Evolutionary conservation across 140 eudicot species (phyloP).

Genomic region (Flaveria floridana): DNA sequence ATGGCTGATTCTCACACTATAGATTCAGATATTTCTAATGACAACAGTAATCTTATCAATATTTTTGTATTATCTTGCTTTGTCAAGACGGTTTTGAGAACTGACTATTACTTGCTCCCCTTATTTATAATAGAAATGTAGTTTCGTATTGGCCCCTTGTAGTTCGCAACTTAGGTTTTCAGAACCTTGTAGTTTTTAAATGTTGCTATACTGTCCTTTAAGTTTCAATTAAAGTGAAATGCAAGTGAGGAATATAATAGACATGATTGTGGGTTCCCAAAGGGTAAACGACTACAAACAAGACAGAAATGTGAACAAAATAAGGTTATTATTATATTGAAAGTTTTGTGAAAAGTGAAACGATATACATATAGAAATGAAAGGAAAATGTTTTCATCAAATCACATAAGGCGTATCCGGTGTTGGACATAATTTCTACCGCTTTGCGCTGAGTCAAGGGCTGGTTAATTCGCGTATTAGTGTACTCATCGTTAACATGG

Average conservation of each 20-base stretch:
- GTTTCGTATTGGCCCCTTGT: conserved; percentile 13
- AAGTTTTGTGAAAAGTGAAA: too few relatives aligned
- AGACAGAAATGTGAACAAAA: too few relatives aligned
- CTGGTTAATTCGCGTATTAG: too few relatives aligned
- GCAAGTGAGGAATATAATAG: not conserved
- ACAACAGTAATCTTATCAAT: conserved; percentile 2
- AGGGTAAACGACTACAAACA: too few relatives aligned
- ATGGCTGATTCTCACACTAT: conserved; percentile 26
- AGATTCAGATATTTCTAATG: conserved; percentile 20
- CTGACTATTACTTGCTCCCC: not conserved
- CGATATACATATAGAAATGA: too few relatives aligned
- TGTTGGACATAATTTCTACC: too few relatives aligned
- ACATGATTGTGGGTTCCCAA: too few relatives aligned
- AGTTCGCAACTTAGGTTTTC: not conserved
- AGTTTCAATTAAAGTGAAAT: not conserved
- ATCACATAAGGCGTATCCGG: too few relatives aligned
- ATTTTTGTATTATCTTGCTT: conserved; percentile 1
- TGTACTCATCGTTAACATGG: too few relatives aligned
- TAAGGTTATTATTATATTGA: too few relatives aligned
- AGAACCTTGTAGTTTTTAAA: conserved; percentile 3
- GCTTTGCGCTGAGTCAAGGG: too few relatives aligned
- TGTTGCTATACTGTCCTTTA: conserved; percentile 2
- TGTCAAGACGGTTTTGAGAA: conserved; percentile 31
- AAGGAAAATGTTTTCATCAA: too few relatives aligned
- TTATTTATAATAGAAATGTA: conserved; percentile 29